Conservation (phyloP, 345 rosid genomes). For the Psidium guajava region DNA sequence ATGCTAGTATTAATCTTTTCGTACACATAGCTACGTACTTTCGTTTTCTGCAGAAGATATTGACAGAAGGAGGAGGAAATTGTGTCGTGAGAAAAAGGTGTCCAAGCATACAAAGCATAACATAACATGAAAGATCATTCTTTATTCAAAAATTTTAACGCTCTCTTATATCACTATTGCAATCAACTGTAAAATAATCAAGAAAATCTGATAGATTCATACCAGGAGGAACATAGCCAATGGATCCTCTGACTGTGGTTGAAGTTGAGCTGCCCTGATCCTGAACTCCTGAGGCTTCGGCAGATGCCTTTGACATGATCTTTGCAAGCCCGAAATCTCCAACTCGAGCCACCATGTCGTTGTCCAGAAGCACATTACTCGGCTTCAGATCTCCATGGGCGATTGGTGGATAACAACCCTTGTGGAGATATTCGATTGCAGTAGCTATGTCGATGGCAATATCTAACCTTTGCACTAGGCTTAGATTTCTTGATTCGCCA, state of each 20-base stretch:
- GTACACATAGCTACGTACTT: background rate
- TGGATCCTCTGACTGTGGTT: background rate
- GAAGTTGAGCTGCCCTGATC: background rate
- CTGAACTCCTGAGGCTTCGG: fast-evolving
- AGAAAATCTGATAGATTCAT: background rate
- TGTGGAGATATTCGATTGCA: background rate
- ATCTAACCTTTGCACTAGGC: background rate
- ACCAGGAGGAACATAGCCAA: background rate
- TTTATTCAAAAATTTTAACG: background rate
- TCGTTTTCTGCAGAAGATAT: fast-evolving
- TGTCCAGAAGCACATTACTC: background rate
- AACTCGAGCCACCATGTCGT: background rate
- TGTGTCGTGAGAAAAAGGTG: no score
- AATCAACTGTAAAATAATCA: background rate
- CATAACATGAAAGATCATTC: background rate
- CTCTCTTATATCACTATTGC: background rate
- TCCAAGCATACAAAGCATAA: background rate
- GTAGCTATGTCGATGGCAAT: background rate
- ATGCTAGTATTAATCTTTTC: background rate
- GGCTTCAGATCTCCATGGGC: background rate
- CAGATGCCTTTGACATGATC: background rate
- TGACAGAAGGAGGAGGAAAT: background rate
- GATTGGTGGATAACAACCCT: background rate
- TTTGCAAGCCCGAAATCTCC: background rate
- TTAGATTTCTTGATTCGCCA: background rate